Evolutionary conservation across 441 rosid species (phyloP).

Genomic region (Erodium texanum): DNA sequence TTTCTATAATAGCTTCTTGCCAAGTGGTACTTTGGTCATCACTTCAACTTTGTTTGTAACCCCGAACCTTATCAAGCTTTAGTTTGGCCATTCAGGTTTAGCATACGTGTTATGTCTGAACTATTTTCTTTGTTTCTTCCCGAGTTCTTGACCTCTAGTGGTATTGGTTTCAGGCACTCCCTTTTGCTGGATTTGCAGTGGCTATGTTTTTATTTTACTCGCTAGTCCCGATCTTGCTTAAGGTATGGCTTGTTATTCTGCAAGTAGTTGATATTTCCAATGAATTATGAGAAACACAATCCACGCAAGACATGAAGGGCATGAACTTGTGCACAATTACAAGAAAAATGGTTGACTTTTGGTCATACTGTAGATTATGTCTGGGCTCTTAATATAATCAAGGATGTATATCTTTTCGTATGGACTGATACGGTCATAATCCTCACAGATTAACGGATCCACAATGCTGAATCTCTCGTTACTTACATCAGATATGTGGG

Average conservation of each 20-base stretch:
- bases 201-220: constrained; percentile 79
- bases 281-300: too few relatives aligned
- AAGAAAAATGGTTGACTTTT: too few relatives aligned
- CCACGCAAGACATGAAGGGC: too few relatives aligned
- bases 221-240: constrained; percentile 68
- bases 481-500: constrained; percentile 89
- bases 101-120: background rate
- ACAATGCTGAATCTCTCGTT: constrained; percentile 76
- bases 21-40: too few relatives aligned
- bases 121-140: background rate
- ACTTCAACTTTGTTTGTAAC: too few relatives aligned
- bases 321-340: too few relatives aligned
- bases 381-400: too few relatives aligned
- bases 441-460: constrained; percentile 54
- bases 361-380: too few relatives aligned
- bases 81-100: too few relatives aligned
- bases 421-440: background rate
- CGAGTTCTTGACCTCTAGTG: constrained; percentile 2
- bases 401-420: background rate
- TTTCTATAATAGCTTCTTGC: too few relatives aligned
- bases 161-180: constrained; percentile 51
- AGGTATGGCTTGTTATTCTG: constrained; percentile 33
- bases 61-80: too few relatives aligned
- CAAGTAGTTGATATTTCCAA: too few relatives aligned
- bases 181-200: constrained; percentile 58